These are phyloP conservation scores for Pistacia vera DNA, from an alignment of 345 rosid genomes.

Conservation along the genomic window DNA sequence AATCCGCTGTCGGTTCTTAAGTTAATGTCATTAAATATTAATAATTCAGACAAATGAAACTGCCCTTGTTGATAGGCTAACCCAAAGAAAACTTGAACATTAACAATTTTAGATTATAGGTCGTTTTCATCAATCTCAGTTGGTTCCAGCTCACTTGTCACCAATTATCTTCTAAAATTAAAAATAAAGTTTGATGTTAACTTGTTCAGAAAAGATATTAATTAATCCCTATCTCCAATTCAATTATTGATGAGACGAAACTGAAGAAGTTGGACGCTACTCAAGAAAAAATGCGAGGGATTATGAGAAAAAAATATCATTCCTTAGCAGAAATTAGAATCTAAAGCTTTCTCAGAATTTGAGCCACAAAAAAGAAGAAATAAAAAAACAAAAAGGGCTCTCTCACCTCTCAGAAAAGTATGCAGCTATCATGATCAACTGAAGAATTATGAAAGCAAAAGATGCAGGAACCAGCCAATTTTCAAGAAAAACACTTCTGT, in stretches of 20 bases:
- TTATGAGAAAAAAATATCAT: too few species aligned
- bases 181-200: background rate
- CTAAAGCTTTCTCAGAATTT: background rate
- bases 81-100: background rate
- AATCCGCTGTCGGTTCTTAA: background rate
- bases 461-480: background rate
- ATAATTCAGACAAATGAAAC: background rate
- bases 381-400: background rate
- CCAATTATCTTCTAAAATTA: background rate
- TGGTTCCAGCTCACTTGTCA: conserved; percentile 5
- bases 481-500: background rate
- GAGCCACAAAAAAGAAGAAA: background rate
- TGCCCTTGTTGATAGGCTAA: too few species aligned
- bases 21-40: background rate
- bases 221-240: too few species aligned
- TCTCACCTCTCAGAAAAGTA: background rate
- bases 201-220: background rate
- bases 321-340: background rate
- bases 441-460: background rate
- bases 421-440: background rate
- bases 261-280: background rate
- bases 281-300: background rate
- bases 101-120: background rate
- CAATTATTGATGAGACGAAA: background rate
- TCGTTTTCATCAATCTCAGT: background rate